phyloP scores from a whole-genome alignment of 148 eudicot genomes.

The Oxyria digyna region DNA sequence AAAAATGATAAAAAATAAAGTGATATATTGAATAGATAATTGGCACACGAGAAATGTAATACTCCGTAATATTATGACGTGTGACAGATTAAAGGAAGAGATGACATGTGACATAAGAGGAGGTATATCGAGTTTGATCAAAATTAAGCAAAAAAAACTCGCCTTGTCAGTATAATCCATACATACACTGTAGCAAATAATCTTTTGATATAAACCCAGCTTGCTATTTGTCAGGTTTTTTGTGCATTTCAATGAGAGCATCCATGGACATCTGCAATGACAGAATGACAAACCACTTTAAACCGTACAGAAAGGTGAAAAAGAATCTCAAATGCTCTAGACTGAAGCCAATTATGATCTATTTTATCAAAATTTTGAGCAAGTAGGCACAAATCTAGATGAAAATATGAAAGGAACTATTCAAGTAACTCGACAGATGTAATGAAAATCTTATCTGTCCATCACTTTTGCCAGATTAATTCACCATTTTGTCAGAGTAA shows the following conservation, averaged over 20 bases:
- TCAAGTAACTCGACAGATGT: not conserved
- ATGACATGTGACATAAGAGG: no score
- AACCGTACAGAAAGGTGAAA: not conserved
- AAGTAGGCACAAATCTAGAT: not conserved
- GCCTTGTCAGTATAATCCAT: no score
- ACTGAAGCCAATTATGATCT: not conserved
- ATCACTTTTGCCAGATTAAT: not conserved
- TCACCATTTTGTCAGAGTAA: not conserved
- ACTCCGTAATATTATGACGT: no score
- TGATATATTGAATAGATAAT: no score
- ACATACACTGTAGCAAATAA: no score
- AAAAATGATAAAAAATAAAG: no score
- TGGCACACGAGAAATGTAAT: no score
- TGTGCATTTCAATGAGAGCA: not conserved
- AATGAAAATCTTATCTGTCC: not conserved
- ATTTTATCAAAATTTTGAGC: not conserved
- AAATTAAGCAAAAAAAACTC: no score
- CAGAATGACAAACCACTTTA: not conserved
- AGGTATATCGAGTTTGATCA: no score
- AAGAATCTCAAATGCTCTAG: not conserved
- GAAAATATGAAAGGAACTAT: not conserved
- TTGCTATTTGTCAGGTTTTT: not conserved
- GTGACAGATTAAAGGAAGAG: no score
- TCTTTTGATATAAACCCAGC: not conserved
- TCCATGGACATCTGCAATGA: not conserved